Conservation (phyloP, 345 rosid species). For the Mercurialis annua region DNA sequence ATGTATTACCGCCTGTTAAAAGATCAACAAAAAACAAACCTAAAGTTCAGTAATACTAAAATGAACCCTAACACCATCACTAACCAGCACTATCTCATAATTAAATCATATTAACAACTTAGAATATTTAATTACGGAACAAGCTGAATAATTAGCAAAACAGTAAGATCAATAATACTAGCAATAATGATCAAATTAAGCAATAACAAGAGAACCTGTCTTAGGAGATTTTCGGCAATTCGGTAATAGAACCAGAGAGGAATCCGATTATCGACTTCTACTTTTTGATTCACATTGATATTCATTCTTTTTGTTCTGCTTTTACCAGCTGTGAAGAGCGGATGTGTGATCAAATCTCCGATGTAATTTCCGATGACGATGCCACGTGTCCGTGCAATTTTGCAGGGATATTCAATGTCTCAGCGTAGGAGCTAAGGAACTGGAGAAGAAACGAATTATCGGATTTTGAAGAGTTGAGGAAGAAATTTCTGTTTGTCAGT, state of each 20-base stretch:
- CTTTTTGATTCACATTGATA: slow-evolving; percentile 62
- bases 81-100: neutral
- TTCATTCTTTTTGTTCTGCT: slow-evolving; percentile 25
- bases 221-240: slow-evolving; percentile 89
- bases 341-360: neutral
- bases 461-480: slow-evolving; percentile 9
- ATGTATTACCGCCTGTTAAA: slow-evolving; percentile 67
- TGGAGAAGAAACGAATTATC: slow-evolving; percentile 13
- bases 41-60: neutral
- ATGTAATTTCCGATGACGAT: neutral
- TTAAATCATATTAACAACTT: neutral
- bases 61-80: neutral
- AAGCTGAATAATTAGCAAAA: neutral
- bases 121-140: neutral
- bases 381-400: neutral
- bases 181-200: slow-evolving; percentile 7
- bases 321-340: slow-evolving; percentile 1
- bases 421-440: slow-evolving; percentile 19
- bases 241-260: slow-evolving; percentile 75
- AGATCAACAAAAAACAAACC: neutral
- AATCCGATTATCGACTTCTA: slow-evolving; percentile 81
- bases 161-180: neutral
- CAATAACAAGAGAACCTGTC: slow-evolving; percentile 50
- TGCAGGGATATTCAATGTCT: slow-evolving; percentile 5
- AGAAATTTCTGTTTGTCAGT: neutral